Base-by-base conservation (phyloP, 164 flowering plant genomes). In the Pachysandra terminalis region DNA sequence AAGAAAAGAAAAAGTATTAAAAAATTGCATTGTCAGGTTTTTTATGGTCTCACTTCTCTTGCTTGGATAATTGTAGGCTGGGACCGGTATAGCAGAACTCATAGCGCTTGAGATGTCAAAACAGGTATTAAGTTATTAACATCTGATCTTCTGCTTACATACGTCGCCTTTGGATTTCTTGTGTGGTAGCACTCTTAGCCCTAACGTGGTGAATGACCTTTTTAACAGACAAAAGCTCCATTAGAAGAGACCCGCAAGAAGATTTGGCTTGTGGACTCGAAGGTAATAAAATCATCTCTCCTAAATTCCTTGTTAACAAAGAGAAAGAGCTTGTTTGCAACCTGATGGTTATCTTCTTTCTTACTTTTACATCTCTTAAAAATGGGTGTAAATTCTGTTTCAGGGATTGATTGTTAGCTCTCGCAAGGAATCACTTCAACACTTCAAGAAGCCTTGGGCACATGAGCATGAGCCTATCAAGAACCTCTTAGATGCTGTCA, bases 261-360 rank as follows among this genome's bases (percentile, higher is more conserved):
- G 79, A 86, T 92, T 57, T 95, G 97, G 94, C 92, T 95, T 68
- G 97, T 92, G 56, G 97, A 92, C 77, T 92, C 98, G 0, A 95
- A 89, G 96, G 97, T 91, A 73, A 45, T 35, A 54, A 40, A 56
- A 66, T 35, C 56, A 64, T 35, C 56, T 13, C 8, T 26, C 23
- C 23, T 19, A 19, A 25, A 19, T 1, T 26, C 16, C 56, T 48
- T 65, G n/a, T 5, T 4, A 6, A 48, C 9, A 54, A 40, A 56
- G 51, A 35, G 23, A 35, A 23, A 56, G 48, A 26, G 12, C n/a
- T 8, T 37, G 9, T 1, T 57, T 32, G 21, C 0, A 17, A 22
- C 37, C 19, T 55, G 15, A 24, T 52, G 37, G 37, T 32, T 32
- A 32, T 32, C 37, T 22, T 13, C 28, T n/a, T 61, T 19, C 23